Percentiles rank a stretch among this genome's conserved stretches.
Evolutionary conservation across 2,329 filamentous ascomycete species (phyloP).

Genomic region (Chaetothyriales sp.): DNA sequence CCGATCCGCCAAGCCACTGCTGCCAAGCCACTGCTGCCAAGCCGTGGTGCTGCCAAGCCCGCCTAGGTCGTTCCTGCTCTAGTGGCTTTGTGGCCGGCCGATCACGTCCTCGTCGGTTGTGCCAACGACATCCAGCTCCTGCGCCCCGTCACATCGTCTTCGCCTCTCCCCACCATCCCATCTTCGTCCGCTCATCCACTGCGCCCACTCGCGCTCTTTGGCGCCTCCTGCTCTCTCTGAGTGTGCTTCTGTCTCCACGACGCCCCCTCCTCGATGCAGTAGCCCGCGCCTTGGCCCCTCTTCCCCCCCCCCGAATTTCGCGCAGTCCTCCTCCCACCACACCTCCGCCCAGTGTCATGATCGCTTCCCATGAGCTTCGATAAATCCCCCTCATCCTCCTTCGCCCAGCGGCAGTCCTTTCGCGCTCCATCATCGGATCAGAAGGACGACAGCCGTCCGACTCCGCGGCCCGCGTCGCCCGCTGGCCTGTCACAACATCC

Average conservation of each 20-base stretch:
- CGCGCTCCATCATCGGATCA: conserved; percentile 7
- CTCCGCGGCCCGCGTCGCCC: conserved; percentile 38
- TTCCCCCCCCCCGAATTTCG: neutral
- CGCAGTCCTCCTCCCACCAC: neutral
- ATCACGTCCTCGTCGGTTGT: neutral
- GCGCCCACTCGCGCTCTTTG: neutral
- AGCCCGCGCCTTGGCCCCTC: neutral
- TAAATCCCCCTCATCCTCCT: conserved; percentile 15
- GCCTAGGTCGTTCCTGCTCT: neutral
- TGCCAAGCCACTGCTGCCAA: no score
- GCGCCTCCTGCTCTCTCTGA: neutral
- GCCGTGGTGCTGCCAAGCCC: no score
- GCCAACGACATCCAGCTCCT: neutral
- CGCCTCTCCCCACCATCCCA: neutral
- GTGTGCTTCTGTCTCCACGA: neutral
- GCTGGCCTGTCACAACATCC: conserved; percentile 39
- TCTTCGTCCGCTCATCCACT: neutral
- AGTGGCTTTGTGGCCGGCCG: neutral
- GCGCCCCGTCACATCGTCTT: neutral
- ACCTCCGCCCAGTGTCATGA: conserved; percentile 14
- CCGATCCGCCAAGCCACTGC: no score
- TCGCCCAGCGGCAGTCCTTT: conserved; percentile 12
- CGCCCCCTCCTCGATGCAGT: neutral
- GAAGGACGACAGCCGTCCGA: conserved; percentile 3
- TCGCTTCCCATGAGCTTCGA: conserved; percentile 19